These are phyloP conservation scores for Mimosa pudica DNA, from an alignment of 306 rosid genomes.

Conservation along the genomic window DNA sequence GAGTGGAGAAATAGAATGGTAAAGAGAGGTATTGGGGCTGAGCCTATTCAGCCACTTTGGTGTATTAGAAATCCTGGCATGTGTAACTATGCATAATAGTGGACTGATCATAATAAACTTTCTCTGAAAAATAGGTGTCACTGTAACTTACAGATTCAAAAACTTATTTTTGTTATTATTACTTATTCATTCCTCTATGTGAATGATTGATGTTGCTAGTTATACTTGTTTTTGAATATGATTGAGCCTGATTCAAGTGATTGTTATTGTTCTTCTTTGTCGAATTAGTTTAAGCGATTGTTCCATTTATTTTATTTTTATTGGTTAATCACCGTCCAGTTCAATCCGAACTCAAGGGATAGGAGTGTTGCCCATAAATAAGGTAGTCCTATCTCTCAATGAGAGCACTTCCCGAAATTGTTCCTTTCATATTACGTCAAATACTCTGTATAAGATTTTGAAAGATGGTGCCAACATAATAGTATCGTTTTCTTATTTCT, in stretches of 20 bases:
- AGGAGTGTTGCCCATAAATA: too few species aligned
- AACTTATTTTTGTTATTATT: not conserved
- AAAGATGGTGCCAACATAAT: too few species aligned
- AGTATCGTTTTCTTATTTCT: too few species aligned
- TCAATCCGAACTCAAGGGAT: too few species aligned
- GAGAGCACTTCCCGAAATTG: too few species aligned
- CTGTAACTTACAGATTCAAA: not conserved
- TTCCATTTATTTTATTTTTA: too few species aligned
- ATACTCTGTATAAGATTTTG: too few species aligned
- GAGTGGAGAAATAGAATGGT: slow-evolving; percentile 90
- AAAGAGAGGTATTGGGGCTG: slow-evolving; percentile 74
- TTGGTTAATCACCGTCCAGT: too few species aligned
- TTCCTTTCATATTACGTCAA: too few species aligned
- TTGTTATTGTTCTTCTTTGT: not conserved
- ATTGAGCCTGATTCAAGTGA: not conserved
- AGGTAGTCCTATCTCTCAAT: too few species aligned
- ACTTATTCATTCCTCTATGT: not conserved
- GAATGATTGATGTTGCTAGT: not conserved
- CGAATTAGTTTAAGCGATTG: not conserved
- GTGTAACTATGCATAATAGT: slow-evolving; percentile 53
- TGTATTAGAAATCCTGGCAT: slow-evolving; percentile 81
- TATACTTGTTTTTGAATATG: not conserved
- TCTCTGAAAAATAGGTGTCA: not conserved
- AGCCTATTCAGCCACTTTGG: slow-evolving; percentile 95
- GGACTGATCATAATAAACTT: not conserved